A percentile compares a stretch with the other conserved stretches of the same genome.
phyloP scores from a whole-genome alignment of 2,329 filamentous ascomycete species.

The Epichloe bromicola region DNA sequence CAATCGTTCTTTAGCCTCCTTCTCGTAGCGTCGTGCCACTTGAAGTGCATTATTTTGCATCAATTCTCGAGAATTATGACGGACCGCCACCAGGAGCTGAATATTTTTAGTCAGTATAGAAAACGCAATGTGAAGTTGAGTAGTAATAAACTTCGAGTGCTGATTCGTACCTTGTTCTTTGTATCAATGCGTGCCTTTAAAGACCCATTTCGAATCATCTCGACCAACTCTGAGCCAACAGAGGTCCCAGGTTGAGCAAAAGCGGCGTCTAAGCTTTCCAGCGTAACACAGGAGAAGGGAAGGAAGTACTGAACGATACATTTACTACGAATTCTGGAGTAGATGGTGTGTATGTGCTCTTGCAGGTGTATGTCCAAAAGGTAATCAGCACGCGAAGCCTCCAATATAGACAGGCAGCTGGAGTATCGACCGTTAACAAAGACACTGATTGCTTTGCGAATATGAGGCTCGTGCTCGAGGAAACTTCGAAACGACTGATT shows the following conservation, averaged over 20 bases:
- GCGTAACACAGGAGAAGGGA: constrained; percentile 76
- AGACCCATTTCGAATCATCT: constrained; percentile 60
- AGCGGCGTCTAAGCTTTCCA: constrained; percentile 63
- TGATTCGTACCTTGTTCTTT: constrained; percentile 50
- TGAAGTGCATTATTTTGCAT: constrained; percentile 60
- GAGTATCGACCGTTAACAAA: constrained; percentile 89
- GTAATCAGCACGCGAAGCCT: constrained; percentile 72
- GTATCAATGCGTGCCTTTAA: constrained; percentile 75
- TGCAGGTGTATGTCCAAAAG: constrained; percentile 81
- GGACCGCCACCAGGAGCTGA: constrained; percentile 59
- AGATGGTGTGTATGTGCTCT: constrained; percentile 57
- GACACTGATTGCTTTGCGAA: constrained; percentile 77
- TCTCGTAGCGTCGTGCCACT: constrained; percentile 58
- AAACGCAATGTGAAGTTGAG: too few relatives aligned
- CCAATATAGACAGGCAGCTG: constrained; percentile 68
- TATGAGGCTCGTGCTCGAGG: constrained; percentile 84
- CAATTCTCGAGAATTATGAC: constrained; percentile 49
- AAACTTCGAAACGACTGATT: constrained; percentile 72
- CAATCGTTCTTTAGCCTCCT: constrained; percentile 62
- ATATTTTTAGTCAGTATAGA: not conserved
- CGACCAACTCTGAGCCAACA: constrained; percentile 62
- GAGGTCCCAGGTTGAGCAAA: constrained; percentile 53
- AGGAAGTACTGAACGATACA: constrained; percentile 88
- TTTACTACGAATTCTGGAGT: constrained; percentile 68
- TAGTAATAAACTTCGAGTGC: not conserved